These are phyloP conservation scores for Mucor irregularis DNA, from an alignment of 371 early-diverging fungal species.

Conservation along the genomic window DNA sequence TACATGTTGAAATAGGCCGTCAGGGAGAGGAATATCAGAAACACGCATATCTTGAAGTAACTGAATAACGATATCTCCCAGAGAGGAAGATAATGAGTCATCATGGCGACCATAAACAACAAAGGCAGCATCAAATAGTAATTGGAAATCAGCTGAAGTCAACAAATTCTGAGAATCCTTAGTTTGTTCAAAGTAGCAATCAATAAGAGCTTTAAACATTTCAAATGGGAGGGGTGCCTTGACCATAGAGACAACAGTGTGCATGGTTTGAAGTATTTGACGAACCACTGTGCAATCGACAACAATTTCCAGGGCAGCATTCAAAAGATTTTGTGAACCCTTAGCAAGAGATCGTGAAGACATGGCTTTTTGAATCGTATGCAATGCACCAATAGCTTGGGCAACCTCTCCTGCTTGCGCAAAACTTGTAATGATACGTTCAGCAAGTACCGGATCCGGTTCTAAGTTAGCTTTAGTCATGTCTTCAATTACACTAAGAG, in stretches of 20 bases:
- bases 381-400: constrained; percentile 31
- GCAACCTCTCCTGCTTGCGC: constrained; percentile 14
- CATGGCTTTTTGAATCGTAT: constrained; percentile 26
- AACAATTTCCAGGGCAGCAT: constrained; percentile 12
- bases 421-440: constrained; percentile 32
- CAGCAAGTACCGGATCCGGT: constrained; percentile 41
- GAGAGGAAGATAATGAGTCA: background rate
- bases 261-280: constrained; percentile 8
- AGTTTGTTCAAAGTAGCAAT: constrained; percentile 7
- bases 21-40: background rate
- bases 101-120: constrained; percentile 2
- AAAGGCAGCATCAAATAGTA: constrained; percentile 23
- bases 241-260: background rate
- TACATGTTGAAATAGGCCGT: background rate
- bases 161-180: background rate
- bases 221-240: background rate
- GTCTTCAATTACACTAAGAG: constrained; percentile 32
- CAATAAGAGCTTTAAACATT: constrained; percentile 6
- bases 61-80: constrained; percentile 9
- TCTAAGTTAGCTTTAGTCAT: constrained; percentile 41
- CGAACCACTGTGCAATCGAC: background rate
- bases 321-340: constrained; percentile 20
- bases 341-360: constrained; percentile 25
- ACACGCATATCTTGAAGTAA: constrained; percentile 9
- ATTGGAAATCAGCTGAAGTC: constrained; percentile 11